phyloP scores from a whole-genome alignment of 1,284 basidiomycete species.

The Veloporphyrellus conicus region DNA sequence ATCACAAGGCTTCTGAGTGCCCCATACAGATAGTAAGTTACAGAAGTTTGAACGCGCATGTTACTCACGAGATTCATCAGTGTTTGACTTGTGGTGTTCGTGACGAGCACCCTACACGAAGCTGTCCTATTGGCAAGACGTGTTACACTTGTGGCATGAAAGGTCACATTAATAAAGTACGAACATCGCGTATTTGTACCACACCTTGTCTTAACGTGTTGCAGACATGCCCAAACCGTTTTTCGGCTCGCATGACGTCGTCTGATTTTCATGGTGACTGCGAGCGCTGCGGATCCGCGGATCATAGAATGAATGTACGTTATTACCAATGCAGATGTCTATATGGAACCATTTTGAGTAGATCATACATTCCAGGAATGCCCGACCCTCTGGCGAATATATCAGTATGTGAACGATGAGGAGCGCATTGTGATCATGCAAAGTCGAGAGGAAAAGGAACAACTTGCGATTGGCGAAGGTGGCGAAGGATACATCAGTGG shows the following conservation, averaged over 20 bases:
- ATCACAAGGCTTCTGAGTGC: slow-evolving; percentile 62
- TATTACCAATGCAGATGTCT: not conserved
- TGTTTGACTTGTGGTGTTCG: slow-evolving; percentile 85
- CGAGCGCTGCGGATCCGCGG: slow-evolving; percentile 67
- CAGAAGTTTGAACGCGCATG: slow-evolving; percentile 1
- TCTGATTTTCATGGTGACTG: slow-evolving; percentile 51
- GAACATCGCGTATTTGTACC: not conserved
- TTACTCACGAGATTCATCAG: slow-evolving; percentile 38
- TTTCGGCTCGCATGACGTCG: slow-evolving; percentile 29
- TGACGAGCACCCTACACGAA: slow-evolving; percentile 78
- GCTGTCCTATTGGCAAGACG: slow-evolving; percentile 80
- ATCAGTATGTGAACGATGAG: slow-evolving; percentile 65
- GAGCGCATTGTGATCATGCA: slow-evolving; percentile 50
- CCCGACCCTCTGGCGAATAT: slow-evolving; percentile 83
- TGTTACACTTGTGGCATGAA: slow-evolving; percentile 86
- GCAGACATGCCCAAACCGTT: slow-evolving; percentile 75
- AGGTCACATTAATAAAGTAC: slow-evolving; percentile 76
- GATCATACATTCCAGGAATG: slow-evolving; percentile 59
- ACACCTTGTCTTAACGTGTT: slow-evolving; percentile 5
- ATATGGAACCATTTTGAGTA: not conserved
- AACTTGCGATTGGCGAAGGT: slow-evolving; percentile 58
- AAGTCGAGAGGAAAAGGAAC: slow-evolving; percentile 47
- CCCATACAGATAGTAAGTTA: slow-evolving; percentile 61
- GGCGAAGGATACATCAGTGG: slow-evolving; percentile 71
- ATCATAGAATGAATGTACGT: slow-evolving; percentile 69